Conservation (phyloP, 768 basidiomycete genomes). For the Serendipita sp. region DNA sequence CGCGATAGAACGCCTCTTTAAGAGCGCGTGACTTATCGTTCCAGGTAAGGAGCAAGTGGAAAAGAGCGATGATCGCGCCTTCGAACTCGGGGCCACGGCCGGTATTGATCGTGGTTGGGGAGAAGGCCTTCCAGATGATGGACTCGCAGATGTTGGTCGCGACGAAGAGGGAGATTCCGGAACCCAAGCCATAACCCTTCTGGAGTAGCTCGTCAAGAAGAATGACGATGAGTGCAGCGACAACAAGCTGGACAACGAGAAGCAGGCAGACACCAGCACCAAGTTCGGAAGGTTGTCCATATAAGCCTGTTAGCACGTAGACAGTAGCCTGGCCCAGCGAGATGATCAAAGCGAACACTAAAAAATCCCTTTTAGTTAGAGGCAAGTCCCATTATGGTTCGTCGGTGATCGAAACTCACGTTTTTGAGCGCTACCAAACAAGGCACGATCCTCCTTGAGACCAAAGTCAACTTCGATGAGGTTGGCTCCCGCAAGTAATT, state of each 20-base stretch:
- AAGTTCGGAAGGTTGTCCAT: constrained; percentile 82
- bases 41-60: constrained; percentile 97
- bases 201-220: constrained; percentile 97
- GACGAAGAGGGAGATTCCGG: constrained; percentile 96
- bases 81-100: constrained; percentile 97
- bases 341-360: constrained; percentile 95
- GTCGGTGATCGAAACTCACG: constrained; percentile 32
- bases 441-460: constrained; percentile 88
- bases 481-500: constrained; percentile 92
- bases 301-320: constrained; percentile 91
- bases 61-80: constrained; percentile 86
- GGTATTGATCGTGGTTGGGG: constrained; percentile 94
- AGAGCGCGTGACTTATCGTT: constrained; percentile 95
- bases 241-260: constrained; percentile 88
- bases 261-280: constrained; percentile 95
- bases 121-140: constrained; percentile 99
- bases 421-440: constrained; percentile 95
- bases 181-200: constrained; percentile 97
- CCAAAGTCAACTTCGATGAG: constrained; percentile 95
- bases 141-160: constrained; percentile 99
- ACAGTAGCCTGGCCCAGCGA: constrained; percentile 92
- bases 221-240: constrained; percentile 89
- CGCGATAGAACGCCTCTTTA: constrained; percentile 96
- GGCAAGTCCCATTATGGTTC: too few species aligned
- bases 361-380: neutral